Conservation (phyloP, 2,329 filamentous ascomycete species). For the Metarhizium album region DNA sequence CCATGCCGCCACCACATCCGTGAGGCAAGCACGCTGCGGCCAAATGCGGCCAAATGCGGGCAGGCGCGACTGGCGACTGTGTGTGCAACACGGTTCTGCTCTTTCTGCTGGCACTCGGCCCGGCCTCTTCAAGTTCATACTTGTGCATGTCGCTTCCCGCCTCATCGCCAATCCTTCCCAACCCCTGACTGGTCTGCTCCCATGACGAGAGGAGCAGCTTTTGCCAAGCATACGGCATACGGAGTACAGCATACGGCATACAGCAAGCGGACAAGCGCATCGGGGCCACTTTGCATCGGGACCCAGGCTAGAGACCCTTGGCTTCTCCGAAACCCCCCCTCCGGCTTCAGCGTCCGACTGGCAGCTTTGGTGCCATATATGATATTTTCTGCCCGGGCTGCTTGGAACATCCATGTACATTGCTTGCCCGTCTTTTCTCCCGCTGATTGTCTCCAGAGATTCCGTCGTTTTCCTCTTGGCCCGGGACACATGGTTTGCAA, state of each 20-base stretch:
- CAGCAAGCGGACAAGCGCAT: not conserved
- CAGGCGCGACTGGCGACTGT: too few species aligned
- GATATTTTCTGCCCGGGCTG: slow-evolving; percentile 20
- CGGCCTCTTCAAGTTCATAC: too few species aligned
- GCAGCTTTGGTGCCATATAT: not conserved
- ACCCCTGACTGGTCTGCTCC: not conserved
- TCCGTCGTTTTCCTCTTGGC: not conserved
- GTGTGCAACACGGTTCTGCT: too few species aligned
- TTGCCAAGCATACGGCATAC: too few species aligned
- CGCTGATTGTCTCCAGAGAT: not conserved
- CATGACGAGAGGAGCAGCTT: not conserved
- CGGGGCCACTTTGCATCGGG: not conserved
- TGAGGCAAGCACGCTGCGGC: too few species aligned
- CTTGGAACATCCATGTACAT: slow-evolving; percentile 1
- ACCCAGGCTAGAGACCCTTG: not conserved
- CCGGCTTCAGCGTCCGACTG: not conserved
- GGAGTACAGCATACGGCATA: too few species aligned
- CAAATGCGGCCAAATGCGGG: too few species aligned
- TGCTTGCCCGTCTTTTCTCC: not conserved
- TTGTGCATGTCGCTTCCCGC: too few species aligned
- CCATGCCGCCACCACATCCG: too few species aligned
- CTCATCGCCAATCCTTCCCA: not conserved
- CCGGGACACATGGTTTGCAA: slow-evolving; percentile 1
- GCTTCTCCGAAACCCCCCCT: not conserved
- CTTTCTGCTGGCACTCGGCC: too few species aligned